Percentiles rank a stretch among this genome's conserved stretches.
Evolutionary conservation across 345 rosid genomes (phyloP).

Genomic region (Moricandia arvensis): DNA sequence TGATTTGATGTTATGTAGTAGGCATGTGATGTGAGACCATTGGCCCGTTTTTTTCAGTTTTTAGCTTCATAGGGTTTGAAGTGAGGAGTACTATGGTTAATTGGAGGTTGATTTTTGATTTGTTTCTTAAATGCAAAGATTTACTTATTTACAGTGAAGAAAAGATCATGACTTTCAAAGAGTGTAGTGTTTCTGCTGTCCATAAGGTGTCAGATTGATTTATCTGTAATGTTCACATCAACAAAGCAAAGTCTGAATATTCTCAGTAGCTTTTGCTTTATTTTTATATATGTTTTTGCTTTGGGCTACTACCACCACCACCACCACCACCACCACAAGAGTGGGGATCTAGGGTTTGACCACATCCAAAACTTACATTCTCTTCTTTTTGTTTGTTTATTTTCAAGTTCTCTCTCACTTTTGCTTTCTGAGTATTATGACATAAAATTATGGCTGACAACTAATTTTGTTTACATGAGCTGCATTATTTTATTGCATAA

Average conservation of each 20-base stretch:
- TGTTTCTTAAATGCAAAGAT: not conserved
- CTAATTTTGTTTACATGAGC: not conserved
- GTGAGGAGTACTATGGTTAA: conserved; percentile 5
- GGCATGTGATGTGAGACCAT: conserved; percentile 26
- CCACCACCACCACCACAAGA: conserved; percentile 31
- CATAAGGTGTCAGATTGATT: conserved; percentile 43
- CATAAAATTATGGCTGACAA: not conserved
- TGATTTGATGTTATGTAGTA: conserved; percentile 28
- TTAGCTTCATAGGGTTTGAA: conserved; percentile 12
- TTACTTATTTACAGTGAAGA: not conserved
- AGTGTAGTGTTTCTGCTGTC: conserved; percentile 32
- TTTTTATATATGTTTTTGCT: conserved; percentile 25
- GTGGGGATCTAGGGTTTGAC: conserved; percentile 41
- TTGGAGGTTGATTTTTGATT: conserved; percentile 1
- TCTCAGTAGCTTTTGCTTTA: conserved; percentile 42
- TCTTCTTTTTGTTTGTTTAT: not conserved
- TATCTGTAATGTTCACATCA: conserved; percentile 41
- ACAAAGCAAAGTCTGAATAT: conserved; percentile 42
- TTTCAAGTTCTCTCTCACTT: conserved; percentile 21
- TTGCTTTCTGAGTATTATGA: conserved; percentile 35
- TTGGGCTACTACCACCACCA: conserved; percentile 31
- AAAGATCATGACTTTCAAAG: not conserved
- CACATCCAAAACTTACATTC: conserved; percentile 13
- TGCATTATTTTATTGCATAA: not conserved
- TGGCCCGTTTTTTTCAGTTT: conserved; percentile 18